Evolutionary conservation across 768 basidiomycete species (phyloP).

Genomic region (Tricholoma hemisulphureum): DNA sequence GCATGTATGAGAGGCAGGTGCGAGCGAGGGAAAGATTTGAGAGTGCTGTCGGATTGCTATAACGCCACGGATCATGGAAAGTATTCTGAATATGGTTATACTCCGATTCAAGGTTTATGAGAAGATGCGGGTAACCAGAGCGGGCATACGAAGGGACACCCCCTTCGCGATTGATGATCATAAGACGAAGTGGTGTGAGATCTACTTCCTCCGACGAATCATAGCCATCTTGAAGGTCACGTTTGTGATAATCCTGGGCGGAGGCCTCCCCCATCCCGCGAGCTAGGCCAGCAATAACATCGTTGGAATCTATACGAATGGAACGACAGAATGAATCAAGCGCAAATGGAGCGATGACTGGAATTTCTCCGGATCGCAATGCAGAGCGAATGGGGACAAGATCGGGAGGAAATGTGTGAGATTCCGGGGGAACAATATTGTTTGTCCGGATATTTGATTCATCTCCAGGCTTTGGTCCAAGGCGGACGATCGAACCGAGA

Average conservation of each 20-base stretch:
- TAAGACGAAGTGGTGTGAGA: constrained; percentile 90
- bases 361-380: constrained; percentile 91
- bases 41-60: constrained; percentile 80
- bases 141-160: constrained; percentile 98
- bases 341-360: constrained; percentile 91
- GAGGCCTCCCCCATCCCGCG: constrained; percentile 75
- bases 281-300: constrained; percentile 83
- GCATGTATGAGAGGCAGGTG: constrained; percentile 90
- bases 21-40: constrained; percentile 82
- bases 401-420: constrained; percentile 78
- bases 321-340: constrained; percentile 89
- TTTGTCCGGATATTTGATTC: constrained; percentile 27
- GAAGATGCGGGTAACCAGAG: constrained; percentile 88
- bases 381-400: constrained; percentile 85
- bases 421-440: constrained; percentile 55
- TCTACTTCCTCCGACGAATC: constrained; percentile 58
- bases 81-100: constrained; percentile 81
- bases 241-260: constrained; percentile 28
- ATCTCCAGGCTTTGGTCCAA: constrained; percentile 70
- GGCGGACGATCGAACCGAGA: constrained; percentile 79
- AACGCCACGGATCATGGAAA: constrained; percentile 74
- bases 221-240: constrained; percentile 31
- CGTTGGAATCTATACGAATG: constrained; percentile 81
- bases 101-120: constrained; percentile 92
- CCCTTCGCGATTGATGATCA: constrained; percentile 97